Percentiles rank a stretch among this genome's conserved stretches.
phyloP scores from a whole-genome alignment of 495 filamentous ascomycete genomes.

The Xylaria intraflava region DNA sequence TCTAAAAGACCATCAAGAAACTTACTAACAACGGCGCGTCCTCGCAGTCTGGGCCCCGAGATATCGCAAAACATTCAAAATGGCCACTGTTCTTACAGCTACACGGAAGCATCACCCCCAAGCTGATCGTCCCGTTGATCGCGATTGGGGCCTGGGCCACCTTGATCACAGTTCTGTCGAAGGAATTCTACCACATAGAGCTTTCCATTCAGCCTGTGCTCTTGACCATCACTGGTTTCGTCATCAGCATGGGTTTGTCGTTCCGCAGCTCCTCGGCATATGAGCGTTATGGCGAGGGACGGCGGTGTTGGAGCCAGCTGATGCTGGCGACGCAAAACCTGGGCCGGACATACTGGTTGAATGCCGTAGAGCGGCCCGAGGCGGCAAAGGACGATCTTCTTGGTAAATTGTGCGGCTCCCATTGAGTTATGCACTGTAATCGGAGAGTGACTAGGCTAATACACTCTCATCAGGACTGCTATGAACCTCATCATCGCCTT shows the following conservation, averaged over 20 bases:
- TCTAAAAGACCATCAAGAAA: neutral
- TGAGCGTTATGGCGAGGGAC: constrained; percentile 70
- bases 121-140: constrained; percentile 68
- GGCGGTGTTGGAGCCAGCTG: constrained; percentile 71
- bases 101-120: constrained; percentile 73
- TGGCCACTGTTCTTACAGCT: constrained; percentile 73
- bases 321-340: constrained; percentile 66
- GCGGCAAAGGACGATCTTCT: constrained; percentile 62
- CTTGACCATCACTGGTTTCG: constrained; percentile 82
- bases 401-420: constrained; percentile 42
- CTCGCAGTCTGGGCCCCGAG: constrained; percentile 52
- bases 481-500: constrained; percentile 80
- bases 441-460: constrained; percentile 9
- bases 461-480: constrained; percentile 46
- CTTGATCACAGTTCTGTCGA: constrained; percentile 56
- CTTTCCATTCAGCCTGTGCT: constrained; percentile 62
- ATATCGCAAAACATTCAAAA: constrained; percentile 71
- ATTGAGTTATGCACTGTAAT: neutral
- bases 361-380: constrained; percentile 57
- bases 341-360: constrained; percentile 73
- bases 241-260: constrained; percentile 74
- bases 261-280: constrained; percentile 84
- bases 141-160: constrained; percentile 65
- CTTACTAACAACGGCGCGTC: neutral
- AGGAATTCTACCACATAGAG: constrained; percentile 46